Conservation (phyloP, 768 basidiomycete genomes). For the Lactarius hengduanensis region DNA sequence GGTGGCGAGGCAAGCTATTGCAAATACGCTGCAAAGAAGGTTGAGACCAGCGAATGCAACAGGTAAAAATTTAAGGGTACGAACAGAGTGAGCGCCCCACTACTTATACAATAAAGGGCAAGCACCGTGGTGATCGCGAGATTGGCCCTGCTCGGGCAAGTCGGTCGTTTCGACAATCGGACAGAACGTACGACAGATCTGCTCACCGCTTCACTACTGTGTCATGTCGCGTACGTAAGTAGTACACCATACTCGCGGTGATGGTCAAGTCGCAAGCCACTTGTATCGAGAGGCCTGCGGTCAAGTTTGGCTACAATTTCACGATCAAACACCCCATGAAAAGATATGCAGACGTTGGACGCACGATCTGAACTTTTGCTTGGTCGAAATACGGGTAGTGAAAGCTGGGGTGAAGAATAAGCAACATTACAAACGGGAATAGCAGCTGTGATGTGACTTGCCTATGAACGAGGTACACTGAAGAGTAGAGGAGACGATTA, state of each 20-base stretch:
- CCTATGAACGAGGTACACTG: slow-evolving; percentile 7
- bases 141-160: neutral
- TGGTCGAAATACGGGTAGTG: neutral
- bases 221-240: neutral
- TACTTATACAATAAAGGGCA: slow-evolving; percentile 5
- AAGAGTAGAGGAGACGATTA: neutral
- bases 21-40: slow-evolving; percentile 8
- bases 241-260: slow-evolving; percentile 14
- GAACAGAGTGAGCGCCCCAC: slow-evolving; percentile 12
- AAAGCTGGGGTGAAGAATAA: slow-evolving; percentile 4
- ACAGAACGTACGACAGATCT: neutral
- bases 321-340: neutral
- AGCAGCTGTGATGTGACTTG: neutral
- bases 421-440: neutral
- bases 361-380: neutral
- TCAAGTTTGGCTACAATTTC: neutral
- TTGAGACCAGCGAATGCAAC: neutral
- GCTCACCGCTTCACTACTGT: slow-evolving; percentile 4
- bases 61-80: neutral
- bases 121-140: neutral
- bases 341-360: neutral
- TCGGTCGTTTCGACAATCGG: neutral
- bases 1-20: neutral
- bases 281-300: neutral
- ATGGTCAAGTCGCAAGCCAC: slow-evolving; percentile 10